Base-by-base conservation (phyloP, 805 yeast genomes). In the Metschnikowia gelsemii region DNA sequence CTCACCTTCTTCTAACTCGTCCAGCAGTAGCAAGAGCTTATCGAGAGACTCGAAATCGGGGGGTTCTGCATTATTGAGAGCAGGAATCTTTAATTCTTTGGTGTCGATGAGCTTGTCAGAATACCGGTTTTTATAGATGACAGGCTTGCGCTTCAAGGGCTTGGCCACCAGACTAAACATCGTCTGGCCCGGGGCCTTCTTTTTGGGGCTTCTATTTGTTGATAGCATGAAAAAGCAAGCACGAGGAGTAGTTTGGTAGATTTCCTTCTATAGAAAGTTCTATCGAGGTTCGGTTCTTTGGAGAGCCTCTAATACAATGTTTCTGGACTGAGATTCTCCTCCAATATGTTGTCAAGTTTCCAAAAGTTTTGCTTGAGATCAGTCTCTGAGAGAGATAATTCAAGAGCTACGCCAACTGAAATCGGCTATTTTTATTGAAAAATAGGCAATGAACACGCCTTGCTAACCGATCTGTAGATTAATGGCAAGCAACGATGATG, bases 21-120 rank as follows among this genome's bases (percentile, higher is more conserved):
- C 13, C 24, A 19, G 34, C 16, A 12, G 24, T 14, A 28, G 35
- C 23, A 37, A n/a, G 17, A 38, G 21, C 19, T 24, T 32, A 23
- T 51, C 52, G 3, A 48, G 31, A 22, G 22, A 26, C 25, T 35
- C 42, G 30, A 43, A 43, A 16, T 34, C 24, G 3, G 22, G 26
- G n/a, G 12, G 20, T n/a, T 13, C 23, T 8, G 25, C 17, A 9
- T 16, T 4, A 4, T 21, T 23, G n/a, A 6, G 13, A 8, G 34
- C 28, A 11, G 14, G 26, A n/a, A n/a, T n/a, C 18, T 21, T 12
- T 16, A 30, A 18, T 5, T 17, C 17, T 21, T 32, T 33, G 21
- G 43, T 27, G n/a, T 24, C 34, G 29, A 49, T 46, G 30, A 49
- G 46, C 32, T 14, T 8, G 12, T 45, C 50, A 26, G 24, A 29